Evolutionary conservation across 2,329 filamentous ascomycete genomes (phyloP).

Genomic region (Tolypocladium endophyticum): DNA sequence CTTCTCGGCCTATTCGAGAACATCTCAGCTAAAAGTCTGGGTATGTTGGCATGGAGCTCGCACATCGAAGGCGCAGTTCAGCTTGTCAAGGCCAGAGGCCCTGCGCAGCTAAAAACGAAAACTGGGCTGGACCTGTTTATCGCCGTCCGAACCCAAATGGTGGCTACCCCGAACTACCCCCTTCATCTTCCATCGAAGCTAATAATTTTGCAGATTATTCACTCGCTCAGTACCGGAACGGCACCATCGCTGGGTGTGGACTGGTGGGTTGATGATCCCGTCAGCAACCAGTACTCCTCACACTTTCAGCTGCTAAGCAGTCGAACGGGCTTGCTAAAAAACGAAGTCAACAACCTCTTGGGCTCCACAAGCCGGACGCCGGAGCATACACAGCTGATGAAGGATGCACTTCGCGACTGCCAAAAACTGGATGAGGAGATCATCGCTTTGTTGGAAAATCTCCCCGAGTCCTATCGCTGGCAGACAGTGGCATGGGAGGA

Average conservation of each 20-base stretch:
- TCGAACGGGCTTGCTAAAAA: slow-evolving; percentile 40
- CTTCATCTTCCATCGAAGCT: neutral
- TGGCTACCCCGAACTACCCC: slow-evolving; percentile 17
- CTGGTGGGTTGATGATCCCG: slow-evolving; percentile 45
- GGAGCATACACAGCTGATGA: slow-evolving; percentile 38
- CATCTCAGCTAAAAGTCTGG: slow-evolving; percentile 43
- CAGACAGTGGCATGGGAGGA: slow-evolving; percentile 46
- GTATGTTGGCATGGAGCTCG: slow-evolving; percentile 47
- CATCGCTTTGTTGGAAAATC: slow-evolving; percentile 34
- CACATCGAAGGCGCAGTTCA: slow-evolving; percentile 53
- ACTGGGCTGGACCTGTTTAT: slow-evolving; percentile 44
- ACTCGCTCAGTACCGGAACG: slow-evolving; percentile 41
- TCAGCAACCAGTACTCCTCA: slow-evolving; percentile 33
- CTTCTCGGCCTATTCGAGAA: slow-evolving; percentile 50
- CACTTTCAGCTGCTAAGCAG: slow-evolving; percentile 40
- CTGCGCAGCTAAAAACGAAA: slow-evolving; percentile 40
- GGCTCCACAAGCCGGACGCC: slow-evolving; percentile 31
- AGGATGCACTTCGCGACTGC: slow-evolving; percentile 38
- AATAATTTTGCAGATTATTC: slow-evolving; percentile 33
- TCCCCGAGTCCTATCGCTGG: slow-evolving; percentile 37
- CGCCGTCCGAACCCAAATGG: slow-evolving; percentile 49
- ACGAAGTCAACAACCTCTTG: slow-evolving; percentile 40
- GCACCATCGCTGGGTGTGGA: slow-evolving; percentile 40
- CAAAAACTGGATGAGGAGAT: slow-evolving; percentile 41
- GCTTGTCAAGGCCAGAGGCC: slow-evolving; percentile 45